phyloP scores from a whole-genome alignment of 2,329 filamentous ascomycete species.

The Pseudogymnoascus sp. region DNA sequence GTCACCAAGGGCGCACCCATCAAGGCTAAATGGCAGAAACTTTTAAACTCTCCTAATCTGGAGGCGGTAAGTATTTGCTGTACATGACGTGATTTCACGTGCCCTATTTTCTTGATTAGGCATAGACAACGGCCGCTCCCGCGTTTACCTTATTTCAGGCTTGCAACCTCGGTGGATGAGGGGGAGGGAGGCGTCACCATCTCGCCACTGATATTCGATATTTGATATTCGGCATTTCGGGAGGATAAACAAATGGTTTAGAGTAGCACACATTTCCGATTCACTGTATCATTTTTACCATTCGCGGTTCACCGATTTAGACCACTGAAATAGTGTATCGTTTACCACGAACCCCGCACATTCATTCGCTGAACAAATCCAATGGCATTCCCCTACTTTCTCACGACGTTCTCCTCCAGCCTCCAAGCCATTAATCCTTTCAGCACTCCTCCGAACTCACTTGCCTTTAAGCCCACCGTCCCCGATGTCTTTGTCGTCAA shows the following conservation, averaged over 20 bases:
- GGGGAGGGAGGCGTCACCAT: not conserved
- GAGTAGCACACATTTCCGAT: not conserved
- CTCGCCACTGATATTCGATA: not conserved
- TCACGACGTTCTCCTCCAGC: not conserved
- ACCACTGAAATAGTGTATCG: not conserved
- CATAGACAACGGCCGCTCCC: not conserved
- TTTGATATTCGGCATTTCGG: not conserved
- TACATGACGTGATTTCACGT: slow-evolving; percentile 7
- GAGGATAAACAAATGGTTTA: not conserved
- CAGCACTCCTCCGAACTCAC: not conserved
- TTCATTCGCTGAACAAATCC: not conserved
- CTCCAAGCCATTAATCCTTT: not conserved
- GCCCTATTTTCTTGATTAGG: not conserved
- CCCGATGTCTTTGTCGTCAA: slow-evolving; percentile 43
- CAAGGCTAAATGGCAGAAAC: slow-evolving; percentile 8
- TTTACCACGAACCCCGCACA: not conserved
- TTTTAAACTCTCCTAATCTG: not conserved
- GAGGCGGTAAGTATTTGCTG: not conserved
- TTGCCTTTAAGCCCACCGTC: slow-evolving; percentile 30
- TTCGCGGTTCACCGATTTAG: not conserved
- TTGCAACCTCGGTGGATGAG: not conserved
- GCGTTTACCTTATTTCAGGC: not conserved
- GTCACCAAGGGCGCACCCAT: not conserved
- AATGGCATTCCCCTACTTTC: not conserved
- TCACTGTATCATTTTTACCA: too few species aligned